Evolutionary conservation across 352 stramenopile genomes (phyloP).

Genomic region (Phytophthora pini): DNA sequence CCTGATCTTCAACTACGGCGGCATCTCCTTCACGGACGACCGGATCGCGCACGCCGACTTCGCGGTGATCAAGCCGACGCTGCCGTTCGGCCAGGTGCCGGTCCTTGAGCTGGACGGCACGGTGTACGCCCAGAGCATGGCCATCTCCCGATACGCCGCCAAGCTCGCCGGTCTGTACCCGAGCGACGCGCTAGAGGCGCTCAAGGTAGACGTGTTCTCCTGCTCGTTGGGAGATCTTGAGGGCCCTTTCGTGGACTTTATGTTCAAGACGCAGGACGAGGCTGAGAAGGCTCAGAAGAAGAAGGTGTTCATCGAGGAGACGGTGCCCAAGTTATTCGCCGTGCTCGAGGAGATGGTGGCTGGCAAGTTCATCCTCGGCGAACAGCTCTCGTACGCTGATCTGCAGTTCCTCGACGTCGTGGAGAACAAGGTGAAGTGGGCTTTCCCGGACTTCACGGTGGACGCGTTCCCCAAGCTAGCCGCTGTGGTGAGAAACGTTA

Average conservation of each 20-base stretch:
- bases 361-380: conserved; percentile 60
- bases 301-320: conserved; percentile 48
- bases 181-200: conserved; percentile 26
- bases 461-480: conserved; percentile 51
- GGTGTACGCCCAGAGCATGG: conserved; percentile 45
- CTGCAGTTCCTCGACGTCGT: conserved; percentile 52
- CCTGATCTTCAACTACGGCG: conserved; percentile 51
- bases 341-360: conserved; percentile 52
- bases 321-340: conserved; percentile 40
- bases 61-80: conserved; percentile 38
- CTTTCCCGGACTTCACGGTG: conserved; percentile 36
- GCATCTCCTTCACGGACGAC: conserved; percentile 44
- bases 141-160: conserved; percentile 53
- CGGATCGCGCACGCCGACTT: conserved; percentile 39
- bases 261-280: conserved; percentile 44
- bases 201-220: conserved; percentile 42
- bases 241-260: conserved; percentile 24
- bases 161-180: conserved; percentile 47
- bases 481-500: conserved; percentile 46
- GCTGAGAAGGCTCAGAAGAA: conserved; percentile 46
- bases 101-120: conserved; percentile 45
- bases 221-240: conserved; percentile 30
- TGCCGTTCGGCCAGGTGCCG: conserved; percentile 52
- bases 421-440: conserved; percentile 42
- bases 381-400: conserved; percentile 48